Conservation (phyloP, 140 eudicot species). For the Cichorium intybus region DNA sequence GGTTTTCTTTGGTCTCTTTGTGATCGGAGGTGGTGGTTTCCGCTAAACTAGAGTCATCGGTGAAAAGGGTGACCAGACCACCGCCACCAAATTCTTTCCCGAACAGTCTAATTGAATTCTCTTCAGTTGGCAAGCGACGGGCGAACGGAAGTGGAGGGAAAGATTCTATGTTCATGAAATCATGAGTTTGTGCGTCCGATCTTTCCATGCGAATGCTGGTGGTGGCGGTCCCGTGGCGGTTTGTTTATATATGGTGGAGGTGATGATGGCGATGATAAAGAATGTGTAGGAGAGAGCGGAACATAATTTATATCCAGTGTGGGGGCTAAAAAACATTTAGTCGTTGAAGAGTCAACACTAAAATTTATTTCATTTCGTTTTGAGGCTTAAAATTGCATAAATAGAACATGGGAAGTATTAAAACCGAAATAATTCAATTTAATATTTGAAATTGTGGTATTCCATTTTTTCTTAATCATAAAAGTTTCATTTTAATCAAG, state of each 20-base stretch:
- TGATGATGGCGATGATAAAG: background rate
- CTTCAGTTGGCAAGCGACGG: slow-evolving; percentile 42
- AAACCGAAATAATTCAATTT: background rate
- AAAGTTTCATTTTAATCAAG: too few species aligned
- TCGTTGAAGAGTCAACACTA: background rate
- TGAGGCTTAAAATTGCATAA: background rate
- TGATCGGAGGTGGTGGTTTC: background rate
- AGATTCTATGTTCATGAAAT: slow-evolving; percentile 63
- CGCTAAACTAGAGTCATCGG: background rate
- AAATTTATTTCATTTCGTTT: background rate
- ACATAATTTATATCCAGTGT: background rate
- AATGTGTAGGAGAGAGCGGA: background rate
- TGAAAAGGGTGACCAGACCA: slow-evolving; percentile 11
- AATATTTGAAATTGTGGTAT: too few species aligned
- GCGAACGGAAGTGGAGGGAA: slow-evolving; percentile 66
- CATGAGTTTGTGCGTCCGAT: slow-evolving; percentile 43
- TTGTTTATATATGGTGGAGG: background rate
- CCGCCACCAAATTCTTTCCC: slow-evolving; percentile 70
- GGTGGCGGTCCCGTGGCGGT: background rate
- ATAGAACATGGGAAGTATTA: background rate
- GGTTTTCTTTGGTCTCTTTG: slow-evolving; percentile 17
- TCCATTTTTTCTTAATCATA: too few species aligned
- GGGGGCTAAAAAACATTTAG: background rate
- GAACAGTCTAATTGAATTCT: slow-evolving; percentile 64
- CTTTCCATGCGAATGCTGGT: slow-evolving; percentile 30